Evolutionary conservation across 805 yeast species (phyloP), one percentile per base, ranked within the genome.

Genomic region (Pichia sporocuriosa): DNA sequence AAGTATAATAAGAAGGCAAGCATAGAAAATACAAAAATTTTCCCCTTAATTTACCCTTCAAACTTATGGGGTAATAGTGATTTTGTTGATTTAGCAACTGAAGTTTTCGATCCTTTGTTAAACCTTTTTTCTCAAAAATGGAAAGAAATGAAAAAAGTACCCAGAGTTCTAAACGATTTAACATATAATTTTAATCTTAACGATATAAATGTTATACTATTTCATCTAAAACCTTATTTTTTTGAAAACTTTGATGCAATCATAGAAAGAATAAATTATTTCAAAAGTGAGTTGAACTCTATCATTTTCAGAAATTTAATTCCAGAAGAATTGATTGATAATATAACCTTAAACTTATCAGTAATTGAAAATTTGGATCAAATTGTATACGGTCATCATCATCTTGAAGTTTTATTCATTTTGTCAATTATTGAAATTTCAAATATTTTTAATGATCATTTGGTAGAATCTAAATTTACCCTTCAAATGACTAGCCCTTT

Each of bases 321-420:
- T 9, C 28, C 21, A 17, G 11, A 20, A 38, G 37, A 28, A 52
- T 51, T 29, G 12, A 20, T 9, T 35, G 36, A 19, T 26, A n/a
- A n/a, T n/a, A n/a, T n/a, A n/a, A n/a, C n/a, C n/a, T n/a, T n/a
- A n/a, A n/a, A n/a, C n/a, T n/a, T n/a, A n/a, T n/a, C n/a, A n/a
- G n/a, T n/a, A n/a, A n/a, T n/a, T n/a, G n/a, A n/a, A n/a, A n/a
- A n/a, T n/a, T n/a, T n/a, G n/a, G n/a, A n/a, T n/a, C n/a, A n/a
- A n/a, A n/a, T n/a, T n/a, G n/a, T n/a, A n/a, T n/a, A n/a, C 13
- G 13, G 12, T 12, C n/a, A 26, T 9, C 15, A 16, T 9, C 45
- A 49, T 30, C 25, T 48, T 5, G 37, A 39, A 23, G 15, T 54
- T 15, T 45, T 55, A 2, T 34, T 51, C 12, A 27, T 54, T 4